Evolutionary conservation across 768 basidiomycete species (phyloP), one percentile per base, ranked within the genome.

Genomic region (Gymnopilus dilepis): DNA sequence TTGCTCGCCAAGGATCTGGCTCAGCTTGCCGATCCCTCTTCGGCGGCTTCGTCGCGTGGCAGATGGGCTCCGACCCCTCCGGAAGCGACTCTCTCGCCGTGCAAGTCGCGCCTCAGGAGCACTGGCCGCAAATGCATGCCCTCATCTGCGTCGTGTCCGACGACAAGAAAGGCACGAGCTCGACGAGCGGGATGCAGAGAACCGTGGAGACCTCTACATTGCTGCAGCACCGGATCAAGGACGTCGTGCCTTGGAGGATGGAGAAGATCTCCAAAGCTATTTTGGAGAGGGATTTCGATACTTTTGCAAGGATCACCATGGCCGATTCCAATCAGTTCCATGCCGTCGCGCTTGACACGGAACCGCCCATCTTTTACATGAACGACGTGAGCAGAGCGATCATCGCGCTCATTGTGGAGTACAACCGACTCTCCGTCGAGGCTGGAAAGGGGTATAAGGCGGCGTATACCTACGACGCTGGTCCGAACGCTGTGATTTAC

Each of bases 381-480:
- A 98, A 98, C 80, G 97, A 99, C 76, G 94, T 97, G 68, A 91
- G 89, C 59, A 84, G 92, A n/a, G 76, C 93, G n/a, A 94, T 99
- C 77, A 94, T 99, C 72, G 81, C 89, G 6, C 76, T 98, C 70
- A 83, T 99, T 66, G 90, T 91, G 41, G 97, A 99, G 77, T 88
- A 95, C 80, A 99, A 99, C 78, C 86, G 96, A 19, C 80, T 92
- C 21, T 80, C 86, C 1, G 76, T 90, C 34, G 87, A 79, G 38
- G 59, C 76, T 61, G 72, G 85, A 74, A 47, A 79, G 2, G 84
- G 85, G 55, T 79, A 86, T 74, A 88, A 92, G 70, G 97, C 95
- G 0, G 97, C 97, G 41, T 99, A 99, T 77, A 99, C 97, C n/a
- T 99, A 91, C 72, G 97, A 99, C 70, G 97, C 97, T 0, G 97